Percentiles rank a stretch among this genome's conserved stretches.
These are phyloP conservation scores for Proliferodiscus dingleyae DNA, from an alignment of 2,329 filamentous ascomycete species.

Conservation along the genomic window DNA sequence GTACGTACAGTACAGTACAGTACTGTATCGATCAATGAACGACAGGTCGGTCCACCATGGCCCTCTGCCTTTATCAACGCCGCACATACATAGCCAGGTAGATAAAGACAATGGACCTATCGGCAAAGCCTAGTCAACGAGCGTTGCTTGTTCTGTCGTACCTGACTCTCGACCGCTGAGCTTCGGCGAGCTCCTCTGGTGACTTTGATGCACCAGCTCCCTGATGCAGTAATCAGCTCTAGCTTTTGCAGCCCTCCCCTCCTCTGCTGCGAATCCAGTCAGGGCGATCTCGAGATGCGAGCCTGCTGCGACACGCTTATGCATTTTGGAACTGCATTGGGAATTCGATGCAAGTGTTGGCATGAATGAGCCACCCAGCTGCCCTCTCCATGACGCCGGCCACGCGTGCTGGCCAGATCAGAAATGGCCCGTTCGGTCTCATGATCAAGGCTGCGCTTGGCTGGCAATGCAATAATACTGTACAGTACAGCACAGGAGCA, in stretches of 20 bases:
- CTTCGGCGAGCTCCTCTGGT: background rate
- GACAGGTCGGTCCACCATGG: too few species aligned
- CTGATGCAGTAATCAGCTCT: constrained; percentile 9
- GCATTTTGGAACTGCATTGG: constrained; percentile 19
- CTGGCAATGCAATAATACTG: too few species aligned
- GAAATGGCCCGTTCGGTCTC: constrained; percentile 18
- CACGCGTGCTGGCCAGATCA: constrained; percentile 14
- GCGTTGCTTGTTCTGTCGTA: constrained; percentile 3
- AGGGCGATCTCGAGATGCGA: constrained; percentile 10
- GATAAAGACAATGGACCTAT: constrained; percentile 1
- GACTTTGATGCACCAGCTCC: constrained; percentile 5
- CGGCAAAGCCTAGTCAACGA: constrained; percentile 5
- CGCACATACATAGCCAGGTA: background rate
- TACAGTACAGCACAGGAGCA: too few species aligned
- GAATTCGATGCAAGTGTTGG: constrained; percentile 19
- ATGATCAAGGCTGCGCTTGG: constrained; percentile 20
- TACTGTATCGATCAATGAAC: background rate
- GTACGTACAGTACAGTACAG: too few species aligned
- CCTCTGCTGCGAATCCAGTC: background rate
- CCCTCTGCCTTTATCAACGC: background rate
- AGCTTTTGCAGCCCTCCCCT: constrained; percentile 12
- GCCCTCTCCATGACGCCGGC: constrained; percentile 5
- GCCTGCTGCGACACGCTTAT: constrained; percentile 20
- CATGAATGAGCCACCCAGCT: constrained; percentile 2
- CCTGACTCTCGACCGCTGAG: constrained; percentile 2